These are phyloP conservation scores for Kwoniella europaea DNA, from an alignment of 768 basidiomycete species.

Conservation along the genomic window DNA sequence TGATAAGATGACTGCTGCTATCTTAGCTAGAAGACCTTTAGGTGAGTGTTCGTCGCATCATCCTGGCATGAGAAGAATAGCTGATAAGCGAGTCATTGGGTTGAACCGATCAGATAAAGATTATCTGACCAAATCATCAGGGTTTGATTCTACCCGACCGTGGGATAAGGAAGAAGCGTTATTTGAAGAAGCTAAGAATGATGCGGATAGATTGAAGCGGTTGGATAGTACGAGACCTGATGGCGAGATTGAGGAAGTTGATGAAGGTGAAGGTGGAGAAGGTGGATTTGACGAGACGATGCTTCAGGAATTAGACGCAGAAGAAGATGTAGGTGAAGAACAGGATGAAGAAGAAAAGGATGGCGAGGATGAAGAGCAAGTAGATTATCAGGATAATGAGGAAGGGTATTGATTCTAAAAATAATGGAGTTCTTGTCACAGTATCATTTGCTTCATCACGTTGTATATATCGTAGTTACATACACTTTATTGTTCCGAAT, in stretches of 20 bases:
- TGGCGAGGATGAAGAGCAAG: conserved; percentile 3
- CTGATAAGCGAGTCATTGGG: too few relatives aligned
- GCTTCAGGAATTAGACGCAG: background rate
- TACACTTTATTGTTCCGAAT: too few relatives aligned
- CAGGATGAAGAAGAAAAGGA: conserved; percentile 1
- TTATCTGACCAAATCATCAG: conserved; percentile 36
- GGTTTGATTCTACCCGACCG: conserved; percentile 34
- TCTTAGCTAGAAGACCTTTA: conserved; percentile 32
- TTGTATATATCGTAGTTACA: too few relatives aligned
- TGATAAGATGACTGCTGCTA: conserved; percentile 38
- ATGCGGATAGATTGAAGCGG: conserved; percentile 24
- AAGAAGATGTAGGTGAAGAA: conserved; percentile 8
- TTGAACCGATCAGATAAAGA: conserved; percentile 22
- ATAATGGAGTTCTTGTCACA: too few relatives aligned
- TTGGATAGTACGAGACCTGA: conserved; percentile 9
- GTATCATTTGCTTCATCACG: too few relatives aligned
- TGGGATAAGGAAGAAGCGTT: conserved; percentile 33
- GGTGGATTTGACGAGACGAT: background rate
- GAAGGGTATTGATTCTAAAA: too few relatives aligned
- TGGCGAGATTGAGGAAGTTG: background rate
- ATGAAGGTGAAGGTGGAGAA: background rate
- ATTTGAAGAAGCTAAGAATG: conserved; percentile 33
- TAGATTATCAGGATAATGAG: background rate
- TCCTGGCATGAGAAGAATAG: background rate
- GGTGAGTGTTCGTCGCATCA: conserved; percentile 28